Base-by-base conservation (phyloP, 768 basidiomycete genomes). In the Rubroboletus pulcherrimus region DNA sequence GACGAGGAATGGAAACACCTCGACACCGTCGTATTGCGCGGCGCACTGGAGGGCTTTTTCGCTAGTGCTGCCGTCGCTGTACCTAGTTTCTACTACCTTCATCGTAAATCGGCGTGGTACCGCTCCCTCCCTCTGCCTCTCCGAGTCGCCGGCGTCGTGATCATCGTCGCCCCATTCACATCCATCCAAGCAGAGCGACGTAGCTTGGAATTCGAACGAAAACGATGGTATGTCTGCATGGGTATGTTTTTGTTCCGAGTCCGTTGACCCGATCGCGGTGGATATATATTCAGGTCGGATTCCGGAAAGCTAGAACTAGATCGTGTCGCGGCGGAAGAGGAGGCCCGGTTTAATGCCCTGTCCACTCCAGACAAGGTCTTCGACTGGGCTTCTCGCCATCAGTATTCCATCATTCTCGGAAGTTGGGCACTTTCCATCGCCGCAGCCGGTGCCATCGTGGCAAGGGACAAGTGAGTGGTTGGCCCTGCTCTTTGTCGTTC, bases 101-200 rank as follows among this genome's bases (percentile, higher is more conserved):
- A 89, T 55, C 77, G 77, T 17, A 70, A 71, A 31, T 83, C 77
- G 63, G 70, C 81, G 0, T 79, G 81, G 59, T 92, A 89, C 68
- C 82, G 85, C 56, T 62, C 74, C 0, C 76, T 93, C 0, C 89
- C 88, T 0, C 67, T 81, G 0, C 82, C 87, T 0, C 74, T 93
- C 41, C 92, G 92, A 64, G 75, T 81, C 0, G 75, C 91, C 1
- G 86, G 86, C 15, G 72, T 83, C n/a, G 76, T 92, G 51, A 75
- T 89, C 48, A 53, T 90, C 54, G 78, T 85, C 47, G 83, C 84
- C 0, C 91, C 91, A 0, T 71, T 78, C 44, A 73, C 87, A 21
- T 80, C 86, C 19, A 88, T 93, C 42, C 82, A 86, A 57, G 91
- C 86, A 6, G 91, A 93, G 64, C 78, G 83, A 4, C 83, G 86